A percentile compares a stretch with the other conserved stretches of the same genome.
phyloP scores from a whole-genome alignment of 805 yeast species.

The Pichia heedii region DNA sequence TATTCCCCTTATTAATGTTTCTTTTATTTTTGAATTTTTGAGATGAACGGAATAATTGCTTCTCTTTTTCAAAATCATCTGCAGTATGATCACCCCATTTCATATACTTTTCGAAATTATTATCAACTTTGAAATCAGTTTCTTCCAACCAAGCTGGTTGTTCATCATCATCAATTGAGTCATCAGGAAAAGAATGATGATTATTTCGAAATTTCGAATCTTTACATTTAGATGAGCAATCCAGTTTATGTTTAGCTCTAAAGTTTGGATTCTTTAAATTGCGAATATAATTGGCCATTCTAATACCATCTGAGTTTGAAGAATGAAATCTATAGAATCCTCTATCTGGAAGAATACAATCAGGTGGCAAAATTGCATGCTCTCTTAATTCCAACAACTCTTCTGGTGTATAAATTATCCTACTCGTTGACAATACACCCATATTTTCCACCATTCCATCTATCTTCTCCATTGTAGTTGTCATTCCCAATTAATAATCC shows the following conservation, averaged over 20 bases:
- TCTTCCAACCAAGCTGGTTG: conserved; percentile 26
- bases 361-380: conserved; percentile 14
- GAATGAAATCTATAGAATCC: conserved; percentile 22
- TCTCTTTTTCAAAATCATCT: conserved; percentile 25
- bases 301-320: not conserved
- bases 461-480: not conserved
- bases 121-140: conserved; percentile 25
- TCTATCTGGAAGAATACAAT: conserved; percentile 13
- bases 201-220: not conserved
- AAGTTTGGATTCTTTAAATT: not conserved
- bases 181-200: not conserved
- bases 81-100: conserved; percentile 19
- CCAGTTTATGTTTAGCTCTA: not conserved
- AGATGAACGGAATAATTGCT: conserved; percentile 14
- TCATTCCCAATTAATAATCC: not conserved
- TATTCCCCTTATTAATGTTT: too few relatives aligned
- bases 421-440: too few relatives aligned
- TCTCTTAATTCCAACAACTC: conserved; percentile 11
- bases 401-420: conserved; percentile 11
- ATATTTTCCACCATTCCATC: not conserved
- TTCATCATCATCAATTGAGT: conserved; percentile 7
- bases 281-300: conserved; percentile 2
- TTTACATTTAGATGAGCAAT: not conserved
- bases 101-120: conserved; percentile 20
- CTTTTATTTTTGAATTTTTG: not conserved